Percentiles rank a stretch among this genome's conserved stretches.
Evolutionary conservation across 2,329 filamentous ascomycete genomes (phyloP).

Genomic region (Neurospora sp.): DNA sequence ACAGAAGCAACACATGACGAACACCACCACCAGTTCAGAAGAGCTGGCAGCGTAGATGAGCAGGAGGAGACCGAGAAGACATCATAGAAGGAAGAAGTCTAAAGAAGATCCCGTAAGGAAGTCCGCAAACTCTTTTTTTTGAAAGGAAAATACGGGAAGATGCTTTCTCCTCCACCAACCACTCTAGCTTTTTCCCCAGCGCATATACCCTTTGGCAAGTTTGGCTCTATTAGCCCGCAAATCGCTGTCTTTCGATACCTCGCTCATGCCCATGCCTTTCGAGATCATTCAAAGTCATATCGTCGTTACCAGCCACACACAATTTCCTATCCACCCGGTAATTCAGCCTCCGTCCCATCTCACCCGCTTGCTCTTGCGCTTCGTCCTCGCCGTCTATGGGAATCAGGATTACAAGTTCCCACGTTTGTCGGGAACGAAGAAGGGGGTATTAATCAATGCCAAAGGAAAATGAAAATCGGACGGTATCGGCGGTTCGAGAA

Average conservation of each 20-base stretch:
- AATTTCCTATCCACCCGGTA: not conserved
- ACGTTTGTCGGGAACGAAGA: not conserved
- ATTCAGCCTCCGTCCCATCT: not conserved
- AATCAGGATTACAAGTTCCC: not conserved
- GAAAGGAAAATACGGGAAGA: conserved; percentile 1
- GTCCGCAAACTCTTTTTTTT: not conserved
- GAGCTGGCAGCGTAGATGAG: conserved; percentile 41
- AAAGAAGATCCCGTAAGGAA: conserved; percentile 8
- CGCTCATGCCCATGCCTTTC: not conserved
- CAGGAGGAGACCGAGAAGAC: conserved; percentile 50
- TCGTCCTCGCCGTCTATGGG: not conserved
- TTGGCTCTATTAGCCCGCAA: not conserved
- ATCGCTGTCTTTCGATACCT: not conserved
- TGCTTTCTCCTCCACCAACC: not conserved
- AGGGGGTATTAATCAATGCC: not conserved
- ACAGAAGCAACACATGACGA: conserved; percentile 8
- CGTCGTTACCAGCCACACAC: not conserved
- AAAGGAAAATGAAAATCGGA: not conserved
- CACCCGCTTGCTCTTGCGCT: not conserved
- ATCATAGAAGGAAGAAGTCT: conserved; percentile 10
- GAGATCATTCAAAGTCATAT: conserved; percentile 1
- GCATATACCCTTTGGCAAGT: not conserved
- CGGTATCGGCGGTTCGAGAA: not conserved
- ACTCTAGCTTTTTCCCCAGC: not conserved
- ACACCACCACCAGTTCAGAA: conserved; percentile 29